Conservation (phyloP, 441 rosid species). For the Dalechampia spathulata region DNA sequence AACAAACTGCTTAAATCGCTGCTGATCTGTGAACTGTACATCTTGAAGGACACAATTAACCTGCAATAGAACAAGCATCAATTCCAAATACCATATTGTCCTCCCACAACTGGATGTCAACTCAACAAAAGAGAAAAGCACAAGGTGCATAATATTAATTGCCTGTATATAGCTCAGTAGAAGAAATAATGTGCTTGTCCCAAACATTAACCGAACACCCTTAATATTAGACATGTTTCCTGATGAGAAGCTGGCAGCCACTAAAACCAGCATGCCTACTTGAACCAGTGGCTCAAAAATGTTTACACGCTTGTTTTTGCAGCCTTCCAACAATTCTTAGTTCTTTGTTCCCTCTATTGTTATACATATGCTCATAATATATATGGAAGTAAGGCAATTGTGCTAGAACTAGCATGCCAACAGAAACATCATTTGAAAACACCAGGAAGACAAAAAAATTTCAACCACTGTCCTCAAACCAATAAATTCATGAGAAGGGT, state of each 20-base stretch:
- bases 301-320: too few species aligned
- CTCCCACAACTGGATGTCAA: not conserved
- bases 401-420: not conserved
- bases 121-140: not conserved
- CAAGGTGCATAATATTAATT: slow-evolving; percentile 3
- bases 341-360: too few species aligned
- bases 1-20: slow-evolving; percentile 93
- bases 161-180: too few species aligned
- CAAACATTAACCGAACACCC: too few species aligned
- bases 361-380: too few species aligned
- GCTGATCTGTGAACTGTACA: slow-evolving; percentile 90
- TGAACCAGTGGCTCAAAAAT: too few species aligned
- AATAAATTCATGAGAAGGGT: not conserved
- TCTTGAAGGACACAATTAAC: slow-evolving; percentile 82
- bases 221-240: too few species aligned
- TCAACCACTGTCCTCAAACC: not conserved
- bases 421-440: not conserved
- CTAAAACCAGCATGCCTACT: too few species aligned
- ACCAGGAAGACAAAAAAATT: not conserved
- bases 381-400: too few species aligned
- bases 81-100: slow-evolving; percentile 5
- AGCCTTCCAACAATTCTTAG: too few species aligned
- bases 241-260: too few species aligned
- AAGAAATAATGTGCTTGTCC: too few species aligned
- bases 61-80: slow-evolving; percentile 26